These are phyloP conservation scores for Chaetomiaceae sp. DNA, from an alignment of 2,329 filamentous ascomycete species.

Conservation along the genomic window DNA sequence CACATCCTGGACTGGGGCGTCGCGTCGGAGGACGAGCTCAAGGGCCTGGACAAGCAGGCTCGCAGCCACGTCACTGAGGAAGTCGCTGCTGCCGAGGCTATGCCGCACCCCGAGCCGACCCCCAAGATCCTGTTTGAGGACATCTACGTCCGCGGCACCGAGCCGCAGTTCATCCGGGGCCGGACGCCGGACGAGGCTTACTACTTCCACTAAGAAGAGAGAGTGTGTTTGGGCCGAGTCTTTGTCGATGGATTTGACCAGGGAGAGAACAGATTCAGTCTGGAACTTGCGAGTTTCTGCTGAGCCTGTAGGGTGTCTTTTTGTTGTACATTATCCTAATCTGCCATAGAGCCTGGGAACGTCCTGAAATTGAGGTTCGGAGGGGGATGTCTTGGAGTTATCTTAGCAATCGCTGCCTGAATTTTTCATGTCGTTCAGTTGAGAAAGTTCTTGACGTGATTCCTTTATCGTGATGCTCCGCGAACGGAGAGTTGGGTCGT, in stretches of 20 bases:
- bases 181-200: conserved; percentile 89
- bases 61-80: conserved; percentile 81
- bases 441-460: background rate
- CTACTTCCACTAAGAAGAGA: conserved; percentile 60
- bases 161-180: conserved; percentile 84
- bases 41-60: conserved; percentile 91
- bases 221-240: background rate
- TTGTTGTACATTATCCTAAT: conserved; percentile 24
- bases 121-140: conserved; percentile 89
- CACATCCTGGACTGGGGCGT: conserved; percentile 96
- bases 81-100: conserved; percentile 84
- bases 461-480: background rate
- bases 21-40: conserved; percentile 89
- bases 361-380: conserved; percentile 13
- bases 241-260: background rate
- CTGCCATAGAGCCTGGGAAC: conserved; percentile 19
- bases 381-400: conserved; percentile 9
- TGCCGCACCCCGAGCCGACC: conserved; percentile 73
- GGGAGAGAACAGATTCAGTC: conserved; percentile 9
- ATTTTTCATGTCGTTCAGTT: background rate
- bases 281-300: conserved; percentile 10
- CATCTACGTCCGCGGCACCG: conserved; percentile 84
- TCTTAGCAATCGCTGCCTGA: background rate
- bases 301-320: conserved; percentile 14
- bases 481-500: background rate